Percentiles rank a stretch among this genome's conserved stretches.
Evolutionary conservation across 2,329 filamentous ascomycete genomes (phyloP).

Genomic region (Cercospora canescens): DNA sequence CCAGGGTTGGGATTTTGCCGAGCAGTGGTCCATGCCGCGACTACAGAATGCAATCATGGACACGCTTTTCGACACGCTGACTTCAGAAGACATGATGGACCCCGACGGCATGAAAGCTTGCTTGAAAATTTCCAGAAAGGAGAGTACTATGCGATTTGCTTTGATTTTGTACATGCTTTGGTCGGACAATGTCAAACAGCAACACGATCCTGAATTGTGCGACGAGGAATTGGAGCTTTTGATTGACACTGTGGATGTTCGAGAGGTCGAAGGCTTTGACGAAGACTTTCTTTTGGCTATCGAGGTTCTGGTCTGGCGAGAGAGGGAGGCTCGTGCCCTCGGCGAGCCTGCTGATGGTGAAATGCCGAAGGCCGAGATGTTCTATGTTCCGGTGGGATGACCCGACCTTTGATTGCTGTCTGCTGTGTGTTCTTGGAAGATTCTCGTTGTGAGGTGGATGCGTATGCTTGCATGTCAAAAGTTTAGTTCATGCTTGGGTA

Average conservation of each 20-base stretch:
- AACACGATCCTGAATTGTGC: not conserved
- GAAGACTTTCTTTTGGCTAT: not conserved
- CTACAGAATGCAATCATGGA: constrained; percentile 3
- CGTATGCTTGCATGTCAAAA: not conserved
- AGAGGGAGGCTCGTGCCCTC: not conserved
- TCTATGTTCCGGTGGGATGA: constrained; percentile 1
- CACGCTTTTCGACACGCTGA: not conserved
- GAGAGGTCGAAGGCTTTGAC: not conserved
- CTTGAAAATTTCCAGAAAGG: not conserved
- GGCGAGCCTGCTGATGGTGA: not conserved
- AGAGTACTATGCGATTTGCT: constrained; percentile 3
- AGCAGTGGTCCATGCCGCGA: not conserved
- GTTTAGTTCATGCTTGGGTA: constrained; percentile 1
- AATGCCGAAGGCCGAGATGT: constrained; percentile 1
- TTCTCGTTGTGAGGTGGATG: not conserved
- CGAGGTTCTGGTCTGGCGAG: not conserved
- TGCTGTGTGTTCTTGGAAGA: not conserved
- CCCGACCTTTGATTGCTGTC: not conserved
- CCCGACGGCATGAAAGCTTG: not conserved
- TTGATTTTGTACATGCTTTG: constrained; percentile 11
- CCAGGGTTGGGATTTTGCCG: not conserved
- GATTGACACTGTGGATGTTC: not conserved
- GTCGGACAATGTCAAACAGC: constrained; percentile 1
- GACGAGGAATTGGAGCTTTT: not conserved
- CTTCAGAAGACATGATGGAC: not conserved